These are phyloP conservation scores for Sclerotinia spermophila DNA, from an alignment of 2,329 filamentous ascomycete species.

Conservation along the genomic window DNA sequence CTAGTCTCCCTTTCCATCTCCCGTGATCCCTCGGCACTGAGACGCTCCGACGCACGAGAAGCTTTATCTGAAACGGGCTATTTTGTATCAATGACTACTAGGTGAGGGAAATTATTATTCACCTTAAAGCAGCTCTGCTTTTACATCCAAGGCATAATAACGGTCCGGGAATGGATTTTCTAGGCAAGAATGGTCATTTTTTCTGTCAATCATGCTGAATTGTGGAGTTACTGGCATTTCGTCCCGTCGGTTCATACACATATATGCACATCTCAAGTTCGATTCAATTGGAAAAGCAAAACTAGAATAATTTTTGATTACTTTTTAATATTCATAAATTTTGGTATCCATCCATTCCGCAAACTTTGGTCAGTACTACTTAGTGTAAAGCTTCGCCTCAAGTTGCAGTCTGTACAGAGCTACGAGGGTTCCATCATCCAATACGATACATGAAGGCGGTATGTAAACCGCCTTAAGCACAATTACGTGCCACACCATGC, in stretches of 20 bases:
- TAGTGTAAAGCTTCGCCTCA: not conserved
- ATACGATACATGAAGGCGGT: not conserved
- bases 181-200: not conserved
- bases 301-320: no score
- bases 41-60: not conserved
- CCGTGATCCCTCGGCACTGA: not conserved
- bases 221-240: not conserved
- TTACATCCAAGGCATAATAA: not conserved
- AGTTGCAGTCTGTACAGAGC: not conserved
- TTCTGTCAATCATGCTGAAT: not conserved
- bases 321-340: not conserved
- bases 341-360: not conserved
- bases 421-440: not conserved
- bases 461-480: not conserved
- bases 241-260: not conserved
- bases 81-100: not conserved
- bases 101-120: not conserved
- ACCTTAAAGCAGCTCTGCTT: not conserved
- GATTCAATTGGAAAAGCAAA: no score
- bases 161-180: not conserved
- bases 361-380: slow-evolving; percentile 1
- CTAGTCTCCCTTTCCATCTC: not conserved
- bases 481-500: not conserved
- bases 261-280: not conserved
- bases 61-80: not conserved